Evolutionary conservation across 2,329 filamentous ascomycete genomes (phyloP), one percentile per base, ranked within the genome.

Genomic region (Cercospora zeae-maydis): DNA sequence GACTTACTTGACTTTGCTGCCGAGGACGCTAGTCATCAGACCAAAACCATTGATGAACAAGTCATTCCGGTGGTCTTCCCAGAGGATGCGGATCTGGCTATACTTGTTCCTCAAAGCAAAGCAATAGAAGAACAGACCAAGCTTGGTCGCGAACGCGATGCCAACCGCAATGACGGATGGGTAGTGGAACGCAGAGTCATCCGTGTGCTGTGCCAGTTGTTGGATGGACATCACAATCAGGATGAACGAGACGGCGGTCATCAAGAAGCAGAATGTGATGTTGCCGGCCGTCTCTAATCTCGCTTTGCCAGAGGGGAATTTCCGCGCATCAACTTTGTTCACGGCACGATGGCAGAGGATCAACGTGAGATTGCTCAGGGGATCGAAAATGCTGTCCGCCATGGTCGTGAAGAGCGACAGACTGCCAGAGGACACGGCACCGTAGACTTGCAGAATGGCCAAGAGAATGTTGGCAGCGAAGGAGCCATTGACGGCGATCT

Each of bases 21-120:
- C 95, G 60, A 92, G 91, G n/a, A 97, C 88, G 2, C 90, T 93
- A 1, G 93, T 97, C 59, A 97, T 78, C 67, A 98, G 87, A 85
- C 64, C 82, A 81, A 60, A 97, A 90, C 92, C 92, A 76, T 98
- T 99, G 83, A 99, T 92, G 71, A 96, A 83, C n/a, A 99, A 82
- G 74, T 99, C 95, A 74, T 99, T 99, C 65, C 95, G 88, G 79
- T 99, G 95, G 73, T 98, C 93, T 76, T 96, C 91, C 93, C 92
- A 97, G 13, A 98, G 81, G 74, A 97, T 97, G 62, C 90, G 86
- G 67, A 97, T 87, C 76, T 97, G 93, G 64, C 87, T 92, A 80
- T 98, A 96, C 72, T 91, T 90, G 79, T 97, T 88, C 69, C 93
- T 88, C 71, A 98, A 78, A 4, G 91, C 86, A 86, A 89, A 98